A percentile compares a stretch with the other conserved stretches of the same genome.
phyloP scores from a whole-genome alignment of 2,329 filamentous ascomycete species.

The Fusarium citri region DNA sequence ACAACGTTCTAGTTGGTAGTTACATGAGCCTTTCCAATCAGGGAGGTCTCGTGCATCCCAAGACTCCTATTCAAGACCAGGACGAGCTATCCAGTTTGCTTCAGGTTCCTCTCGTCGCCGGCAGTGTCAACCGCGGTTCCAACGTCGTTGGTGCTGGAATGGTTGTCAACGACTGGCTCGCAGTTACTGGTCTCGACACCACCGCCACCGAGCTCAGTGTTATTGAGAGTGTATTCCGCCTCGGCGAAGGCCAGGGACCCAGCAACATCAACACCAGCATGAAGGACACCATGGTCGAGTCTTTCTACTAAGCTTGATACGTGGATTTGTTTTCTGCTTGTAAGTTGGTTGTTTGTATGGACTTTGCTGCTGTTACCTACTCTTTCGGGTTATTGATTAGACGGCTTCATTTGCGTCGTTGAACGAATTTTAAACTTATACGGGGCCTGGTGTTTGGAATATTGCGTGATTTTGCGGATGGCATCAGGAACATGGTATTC shows the following conservation, averaged over 20 bases:
- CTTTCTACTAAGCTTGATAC: conserved; percentile 80
- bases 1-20: conserved; percentile 94
- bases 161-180: conserved; percentile 85
- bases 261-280: conserved; percentile 83
- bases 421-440: conserved; percentile 25
- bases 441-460: conserved; percentile 43
- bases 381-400: conserved; percentile 26
- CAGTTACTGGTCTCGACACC: conserved; percentile 91
- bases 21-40: conserved; percentile 98
- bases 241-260: conserved; percentile 87
- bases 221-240: conserved; percentile 93
- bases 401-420: conserved; percentile 18
- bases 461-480: conserved; percentile 27
- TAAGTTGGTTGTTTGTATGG: conserved; percentile 13
- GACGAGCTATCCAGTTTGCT: conserved; percentile 94
- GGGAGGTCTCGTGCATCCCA: conserved; percentile 96
- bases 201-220: conserved; percentile 98
- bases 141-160: conserved; percentile 86
- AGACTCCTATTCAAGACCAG: conserved; percentile 97
- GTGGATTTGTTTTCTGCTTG: conserved; percentile 15
- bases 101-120: conserved; percentile 95
- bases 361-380: conserved; percentile 25
- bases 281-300: conserved; percentile 99
- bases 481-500: conserved; percentile 31
- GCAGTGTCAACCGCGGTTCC: conserved; percentile 91